phyloP scores from a whole-genome alignment of 2,329 filamentous ascomycete species.

The Hypoxylon sp. region DNA sequence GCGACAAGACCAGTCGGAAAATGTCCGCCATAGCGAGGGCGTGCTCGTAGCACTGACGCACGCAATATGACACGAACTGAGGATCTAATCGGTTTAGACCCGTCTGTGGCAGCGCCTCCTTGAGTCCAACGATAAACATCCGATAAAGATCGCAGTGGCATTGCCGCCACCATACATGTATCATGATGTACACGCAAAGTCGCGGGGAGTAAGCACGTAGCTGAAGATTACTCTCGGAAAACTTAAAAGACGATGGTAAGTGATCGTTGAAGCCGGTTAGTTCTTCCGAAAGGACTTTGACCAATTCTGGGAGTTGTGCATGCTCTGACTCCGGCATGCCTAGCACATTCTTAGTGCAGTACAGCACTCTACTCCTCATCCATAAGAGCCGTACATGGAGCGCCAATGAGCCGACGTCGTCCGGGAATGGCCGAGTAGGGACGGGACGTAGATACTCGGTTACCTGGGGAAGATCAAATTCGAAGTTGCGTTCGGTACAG shows the following conservation, averaged over 20 bases:
- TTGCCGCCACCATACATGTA: slow-evolving; percentile 70
- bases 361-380: slow-evolving; percentile 65
- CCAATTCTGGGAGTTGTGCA: slow-evolving; percentile 58
- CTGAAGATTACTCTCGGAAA: slow-evolving; percentile 67
- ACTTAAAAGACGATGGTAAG: slow-evolving; percentile 67
- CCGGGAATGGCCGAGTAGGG: slow-evolving; percentile 59
- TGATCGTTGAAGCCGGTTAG: slow-evolving; percentile 64
- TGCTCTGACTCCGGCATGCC: slow-evolving; percentile 59
- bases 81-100: slow-evolving; percentile 61
- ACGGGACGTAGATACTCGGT: slow-evolving; percentile 61
- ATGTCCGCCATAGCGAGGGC: slow-evolving; percentile 67
- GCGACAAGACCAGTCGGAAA: slow-evolving; percentile 63
- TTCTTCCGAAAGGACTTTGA: slow-evolving; percentile 60
- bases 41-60: slow-evolving; percentile 65
- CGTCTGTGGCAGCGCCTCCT: slow-evolving; percentile 61
- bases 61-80: slow-evolving; percentile 62
- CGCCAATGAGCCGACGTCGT: slow-evolving; percentile 67
- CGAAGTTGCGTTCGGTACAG: slow-evolving; percentile 64
- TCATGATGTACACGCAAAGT: slow-evolving; percentile 69
- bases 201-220: slow-evolving; percentile 68
- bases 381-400: slow-evolving; percentile 68
- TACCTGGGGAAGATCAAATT: slow-evolving; percentile 68
- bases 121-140: slow-evolving; percentile 63
- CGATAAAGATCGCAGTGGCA: slow-evolving; percentile 69
- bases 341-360: slow-evolving; percentile 62